Conservation (phyloP, 2,329 filamentous ascomycete species). For the Cercospora berteroae region DNA sequence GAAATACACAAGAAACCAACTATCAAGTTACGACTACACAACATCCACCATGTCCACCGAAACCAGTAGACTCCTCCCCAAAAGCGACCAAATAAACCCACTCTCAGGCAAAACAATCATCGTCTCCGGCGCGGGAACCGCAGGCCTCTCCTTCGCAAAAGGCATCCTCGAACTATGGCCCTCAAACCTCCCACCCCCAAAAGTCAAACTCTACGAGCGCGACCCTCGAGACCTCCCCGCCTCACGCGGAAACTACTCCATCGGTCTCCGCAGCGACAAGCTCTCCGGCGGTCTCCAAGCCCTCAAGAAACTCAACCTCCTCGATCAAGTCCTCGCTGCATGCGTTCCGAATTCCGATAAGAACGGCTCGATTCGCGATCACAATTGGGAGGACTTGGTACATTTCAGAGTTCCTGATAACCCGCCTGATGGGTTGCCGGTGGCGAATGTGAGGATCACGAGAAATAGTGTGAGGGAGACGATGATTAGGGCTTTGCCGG, state of each 20-base stretch:
- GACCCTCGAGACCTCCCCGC: background rate
- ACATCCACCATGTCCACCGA: background rate
- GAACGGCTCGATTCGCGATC: background rate
- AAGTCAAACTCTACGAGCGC: slow-evolving; percentile 18
- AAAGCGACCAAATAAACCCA: background rate
- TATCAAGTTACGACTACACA: background rate
- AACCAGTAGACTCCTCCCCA: background rate
- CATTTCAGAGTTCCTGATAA: background rate
- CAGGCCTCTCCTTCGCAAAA: slow-evolving; percentile 20
- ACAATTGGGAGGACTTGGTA: background rate
- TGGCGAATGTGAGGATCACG: slow-evolving; percentile 5
- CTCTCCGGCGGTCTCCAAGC: slow-evolving; percentile 14
- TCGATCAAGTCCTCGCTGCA: slow-evolving; percentile 9
- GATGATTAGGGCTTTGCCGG: background rate
- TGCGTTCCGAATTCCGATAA: background rate
- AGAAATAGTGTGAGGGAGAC: slow-evolving; percentile 2
- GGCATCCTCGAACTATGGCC: slow-evolving; percentile 15
- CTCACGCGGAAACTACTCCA: slow-evolving; percentile 18
- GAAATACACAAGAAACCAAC: background rate
- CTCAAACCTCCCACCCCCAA: background rate
- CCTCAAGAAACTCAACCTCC: slow-evolving; percentile 14
- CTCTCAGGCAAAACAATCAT: slow-evolving; percentile 22
- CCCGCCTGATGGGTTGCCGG: slow-evolving; percentile 1
- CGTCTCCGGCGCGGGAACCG: slow-evolving; percentile 19
- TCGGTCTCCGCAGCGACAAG: slow-evolving; percentile 15